A percentile compares a stretch with the other conserved stretches of the same genome.
Evolutionary conservation across 257 asterid genomes (phyloP).

Genomic region (Handroanthus guayacan): DNA sequence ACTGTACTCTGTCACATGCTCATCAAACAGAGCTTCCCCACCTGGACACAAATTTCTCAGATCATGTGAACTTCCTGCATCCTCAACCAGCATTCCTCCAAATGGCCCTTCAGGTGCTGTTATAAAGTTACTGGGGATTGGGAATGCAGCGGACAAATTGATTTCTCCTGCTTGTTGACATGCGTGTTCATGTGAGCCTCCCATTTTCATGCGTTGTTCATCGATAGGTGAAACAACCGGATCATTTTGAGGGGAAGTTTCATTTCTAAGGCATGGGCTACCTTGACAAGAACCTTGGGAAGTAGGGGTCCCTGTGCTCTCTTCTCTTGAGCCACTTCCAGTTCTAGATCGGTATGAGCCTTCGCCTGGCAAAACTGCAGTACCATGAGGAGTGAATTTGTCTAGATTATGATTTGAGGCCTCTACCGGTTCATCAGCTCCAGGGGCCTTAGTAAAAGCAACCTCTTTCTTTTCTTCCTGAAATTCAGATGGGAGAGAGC

Average conservation of each 20-base stretch:
- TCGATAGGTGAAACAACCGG: constrained; percentile 52
- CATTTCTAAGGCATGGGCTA: constrained; percentile 56
- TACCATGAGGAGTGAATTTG: constrained; percentile 38
- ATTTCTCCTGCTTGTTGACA: constrained; percentile 51
- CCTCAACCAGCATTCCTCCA: constrained; percentile 72
- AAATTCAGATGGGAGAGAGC: constrained; percentile 52
- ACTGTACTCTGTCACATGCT: constrained; percentile 56
- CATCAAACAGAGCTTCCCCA: constrained; percentile 57
- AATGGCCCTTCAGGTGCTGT: constrained; percentile 53
- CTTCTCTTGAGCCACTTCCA: constrained; percentile 82
- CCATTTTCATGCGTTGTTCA: constrained; percentile 43
- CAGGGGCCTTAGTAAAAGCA: constrained; percentile 33
- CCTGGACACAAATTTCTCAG: constrained; percentile 62
- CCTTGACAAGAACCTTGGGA: constrained; percentile 85
- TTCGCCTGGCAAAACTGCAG: constrained; percentile 39
- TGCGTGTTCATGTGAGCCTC: constrained; percentile 39
- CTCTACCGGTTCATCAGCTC: constrained; percentile 49
- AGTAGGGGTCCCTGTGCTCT: constrained; percentile 77
- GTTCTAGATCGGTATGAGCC: constrained; percentile 60
- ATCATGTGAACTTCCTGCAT: constrained; percentile 88
- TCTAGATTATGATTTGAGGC: constrained; percentile 44
- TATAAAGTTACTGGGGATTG: constrained; percentile 47
- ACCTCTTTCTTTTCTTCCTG: constrained; percentile 55
- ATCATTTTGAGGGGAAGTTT: constrained; percentile 56
- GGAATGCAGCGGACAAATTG: constrained; percentile 52